Evolutionary conservation across 208 protist species (phyloP).

Genomic region (Endotrypanum monterogeii): DNA sequence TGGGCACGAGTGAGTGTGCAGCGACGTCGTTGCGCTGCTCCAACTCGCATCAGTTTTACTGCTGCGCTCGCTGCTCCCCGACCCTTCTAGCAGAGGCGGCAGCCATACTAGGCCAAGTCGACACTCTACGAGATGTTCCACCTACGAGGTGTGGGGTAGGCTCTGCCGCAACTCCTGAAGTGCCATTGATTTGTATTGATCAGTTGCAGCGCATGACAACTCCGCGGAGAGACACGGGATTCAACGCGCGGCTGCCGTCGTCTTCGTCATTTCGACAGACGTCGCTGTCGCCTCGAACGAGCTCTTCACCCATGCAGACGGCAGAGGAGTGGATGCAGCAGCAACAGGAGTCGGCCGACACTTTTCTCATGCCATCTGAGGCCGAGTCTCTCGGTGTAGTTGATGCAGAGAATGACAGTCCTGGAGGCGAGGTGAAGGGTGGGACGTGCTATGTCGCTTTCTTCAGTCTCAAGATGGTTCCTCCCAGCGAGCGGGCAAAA

Average conservation of each 20-base stretch:
- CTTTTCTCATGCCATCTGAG: conserved; percentile 12
- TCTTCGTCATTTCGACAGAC: not conserved
- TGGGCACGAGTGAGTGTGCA: not conserved
- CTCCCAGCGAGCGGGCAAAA: conserved; percentile 1
- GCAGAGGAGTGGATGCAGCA: conserved; percentile 29
- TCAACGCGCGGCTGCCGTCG: not conserved
- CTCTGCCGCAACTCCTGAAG: not conserved
- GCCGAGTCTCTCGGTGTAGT: not conserved
- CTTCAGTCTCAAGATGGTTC: conserved; percentile 26
- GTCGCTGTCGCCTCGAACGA: no score
- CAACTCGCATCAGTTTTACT: not conserved
- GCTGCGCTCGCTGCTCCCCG: conserved; percentile 13
- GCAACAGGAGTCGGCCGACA: conserved; percentile 3
- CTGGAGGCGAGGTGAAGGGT: not conserved
- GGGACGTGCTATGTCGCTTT: conserved; percentile 28
- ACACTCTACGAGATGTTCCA: not conserved
- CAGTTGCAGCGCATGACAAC: conserved; percentile 26
- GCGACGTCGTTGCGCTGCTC: not conserved
- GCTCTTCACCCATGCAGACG: not conserved
- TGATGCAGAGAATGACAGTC: conserved; percentile 2
- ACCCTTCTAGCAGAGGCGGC: conserved; percentile 3
- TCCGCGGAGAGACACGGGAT: not conserved
- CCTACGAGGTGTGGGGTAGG: not conserved
- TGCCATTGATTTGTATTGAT: conserved; percentile 22
- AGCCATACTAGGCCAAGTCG: not conserved